Conservation (phyloP, 352 stramenopile genomes). For the Thalassiosira livingstoniorum region DNA sequence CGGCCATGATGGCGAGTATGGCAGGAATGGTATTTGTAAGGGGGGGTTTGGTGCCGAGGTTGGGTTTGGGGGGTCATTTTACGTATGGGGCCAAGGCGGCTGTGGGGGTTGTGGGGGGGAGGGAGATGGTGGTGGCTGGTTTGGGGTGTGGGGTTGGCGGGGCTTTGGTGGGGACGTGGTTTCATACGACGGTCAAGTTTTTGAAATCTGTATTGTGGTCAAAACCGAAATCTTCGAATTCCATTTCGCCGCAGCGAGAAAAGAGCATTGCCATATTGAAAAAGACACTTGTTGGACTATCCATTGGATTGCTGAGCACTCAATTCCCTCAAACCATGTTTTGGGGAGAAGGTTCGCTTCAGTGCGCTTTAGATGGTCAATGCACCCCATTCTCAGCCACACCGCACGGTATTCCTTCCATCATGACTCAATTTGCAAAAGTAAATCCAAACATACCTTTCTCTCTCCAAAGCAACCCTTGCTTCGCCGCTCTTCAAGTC, state of each 20-base stretch:
- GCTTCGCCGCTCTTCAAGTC: conserved; percentile 58
- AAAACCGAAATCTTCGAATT: conserved; percentile 13
- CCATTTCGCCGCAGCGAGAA: not conserved
- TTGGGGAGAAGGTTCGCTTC: conserved; percentile 75
- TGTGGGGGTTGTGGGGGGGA: conserved; percentile 46
- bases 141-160: conserved; percentile 59
- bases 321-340: conserved; percentile 78
- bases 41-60: conserved; percentile 31
- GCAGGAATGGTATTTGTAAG: conserved; percentile 59
- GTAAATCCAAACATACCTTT: conserved; percentile 67
- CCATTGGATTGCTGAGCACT: conserved; percentile 57
- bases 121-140: conserved; percentile 49
- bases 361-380: conserved; percentile 70
- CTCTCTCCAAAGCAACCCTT: conserved; percentile 12
- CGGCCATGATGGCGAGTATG: conserved; percentile 57
- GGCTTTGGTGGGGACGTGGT: conserved; percentile 64
- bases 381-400: conserved; percentile 66
- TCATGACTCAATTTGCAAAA: conserved; percentile 52
- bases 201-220: conserved; percentile 63
- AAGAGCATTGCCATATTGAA: conserved; percentile 51
- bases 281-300: conserved; percentile 60
- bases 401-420: conserved; percentile 56
- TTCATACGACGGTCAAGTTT: conserved; percentile 61
- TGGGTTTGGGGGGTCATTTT: conserved; percentile 70
- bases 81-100: conserved; percentile 51